Percentiles rank a stretch among this genome's conserved stretches.
phyloP scores from a whole-genome alignment of 768 basidiomycete species.

The Termitomyces eurrhizus region DNA sequence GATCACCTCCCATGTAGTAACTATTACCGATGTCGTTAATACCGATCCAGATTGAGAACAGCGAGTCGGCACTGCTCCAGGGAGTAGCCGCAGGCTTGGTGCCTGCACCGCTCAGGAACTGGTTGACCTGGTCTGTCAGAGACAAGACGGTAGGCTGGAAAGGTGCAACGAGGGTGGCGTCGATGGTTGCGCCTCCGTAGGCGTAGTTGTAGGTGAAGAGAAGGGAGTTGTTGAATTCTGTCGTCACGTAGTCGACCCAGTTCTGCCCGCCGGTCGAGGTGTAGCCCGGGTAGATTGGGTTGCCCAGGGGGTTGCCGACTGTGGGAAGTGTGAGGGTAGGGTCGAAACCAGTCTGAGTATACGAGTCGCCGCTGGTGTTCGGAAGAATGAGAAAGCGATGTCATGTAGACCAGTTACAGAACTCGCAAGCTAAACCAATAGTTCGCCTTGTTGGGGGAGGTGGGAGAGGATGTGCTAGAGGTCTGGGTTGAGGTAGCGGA shows the following conservation, averaged over 20 bases:
- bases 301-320: constrained; percentile 43
- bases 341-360: constrained; percentile 53
- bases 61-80: too few species aligned
- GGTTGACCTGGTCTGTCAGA: constrained; percentile 57
- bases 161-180: constrained; percentile 52
- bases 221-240: constrained; percentile 49
- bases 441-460: constrained; percentile 26
- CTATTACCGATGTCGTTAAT: too few species aligned
- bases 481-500: constrained; percentile 9
- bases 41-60: too few species aligned
- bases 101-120: too few species aligned
- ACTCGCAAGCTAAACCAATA: constrained; percentile 60
- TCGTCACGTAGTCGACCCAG: constrained; percentile 55
- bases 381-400: not conserved
- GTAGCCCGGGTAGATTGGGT: too few species aligned
- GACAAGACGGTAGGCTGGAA: constrained; percentile 48
- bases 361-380: constrained; percentile 49
- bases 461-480: constrained; percentile 4
- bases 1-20: too few species aligned
- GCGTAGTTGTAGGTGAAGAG: too few species aligned
- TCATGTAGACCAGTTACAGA: not conserved
- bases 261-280: constrained; percentile 54
- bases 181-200: constrained; percentile 63
- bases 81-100: too few species aligned
- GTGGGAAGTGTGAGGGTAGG: constrained; percentile 36